Conservation (phyloP, 140 eudicot genomes). For the Anethum foeniculum region DNA sequence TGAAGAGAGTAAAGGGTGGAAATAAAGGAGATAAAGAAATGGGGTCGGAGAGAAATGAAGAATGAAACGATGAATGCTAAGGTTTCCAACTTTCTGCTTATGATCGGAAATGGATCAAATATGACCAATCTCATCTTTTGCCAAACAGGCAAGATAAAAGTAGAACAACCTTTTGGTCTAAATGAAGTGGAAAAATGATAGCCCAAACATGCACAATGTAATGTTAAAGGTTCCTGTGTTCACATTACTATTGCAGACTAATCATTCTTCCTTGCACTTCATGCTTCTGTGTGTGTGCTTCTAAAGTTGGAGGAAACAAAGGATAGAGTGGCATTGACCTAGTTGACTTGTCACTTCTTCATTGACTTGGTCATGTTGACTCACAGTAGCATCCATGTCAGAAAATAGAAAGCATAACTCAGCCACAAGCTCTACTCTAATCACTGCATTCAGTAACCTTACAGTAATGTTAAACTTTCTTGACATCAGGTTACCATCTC, state of each 20-base stretch:
- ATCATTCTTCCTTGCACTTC: neutral
- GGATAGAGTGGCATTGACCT: conserved; percentile 28
- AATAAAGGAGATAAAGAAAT: too few relatives aligned
- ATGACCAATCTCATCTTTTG: too few relatives aligned
- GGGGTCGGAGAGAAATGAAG: too few relatives aligned
- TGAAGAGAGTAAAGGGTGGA: too few relatives aligned
- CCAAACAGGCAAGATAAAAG: too few relatives aligned
- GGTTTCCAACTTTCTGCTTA: too few relatives aligned
- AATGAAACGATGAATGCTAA: too few relatives aligned
- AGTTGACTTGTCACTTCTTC: conserved; percentile 57
- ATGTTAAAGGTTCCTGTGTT: conserved; percentile 14
- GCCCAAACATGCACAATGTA: too few relatives aligned
- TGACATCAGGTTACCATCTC: neutral
- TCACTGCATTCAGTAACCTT: neutral
- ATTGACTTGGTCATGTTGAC: conserved; percentile 55
- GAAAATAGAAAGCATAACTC: neutral
- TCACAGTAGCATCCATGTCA: conserved; percentile 24
- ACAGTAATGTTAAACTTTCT: neutral
- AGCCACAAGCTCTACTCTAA: neutral
- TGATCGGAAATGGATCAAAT: too few relatives aligned
- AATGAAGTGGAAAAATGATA: too few relatives aligned
- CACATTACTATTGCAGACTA: conserved; percentile 17
- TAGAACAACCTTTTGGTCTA: too few relatives aligned
- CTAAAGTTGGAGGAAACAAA: conserved; percentile 15
- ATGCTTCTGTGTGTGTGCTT: neutral